Evolutionary conservation across 805 yeast genomes (phyloP), one percentile per base, ranked within the genome.

Genomic region (Lipomyces spencermartinsiae): DNA sequence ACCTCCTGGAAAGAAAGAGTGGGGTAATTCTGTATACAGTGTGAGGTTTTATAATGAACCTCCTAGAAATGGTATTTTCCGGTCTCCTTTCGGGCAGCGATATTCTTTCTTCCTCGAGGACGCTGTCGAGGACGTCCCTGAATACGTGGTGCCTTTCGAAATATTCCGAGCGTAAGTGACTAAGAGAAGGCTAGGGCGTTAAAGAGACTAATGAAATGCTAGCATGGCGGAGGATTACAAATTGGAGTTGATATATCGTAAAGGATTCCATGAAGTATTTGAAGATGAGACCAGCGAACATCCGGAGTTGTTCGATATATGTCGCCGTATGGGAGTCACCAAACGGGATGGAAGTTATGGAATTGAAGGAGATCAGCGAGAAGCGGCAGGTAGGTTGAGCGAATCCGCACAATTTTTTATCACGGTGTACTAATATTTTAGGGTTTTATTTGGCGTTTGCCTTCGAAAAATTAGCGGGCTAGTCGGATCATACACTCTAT

Each of bases 81-180:
- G 86, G 9, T 85, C 88, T 0, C 91, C 95, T 0, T 92, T 82
- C 76, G 99, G 99, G 0, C 90, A 93, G 78, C 83, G 86, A 74
- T 95, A 95, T 78, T 86, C 86, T 63, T 95, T 91, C 77, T 91
- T 83, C 80, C 80, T 95, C 67, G 88, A 88, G 71, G 99, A 95
- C 80, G 99, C 99, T 0, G 94, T 95, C 60, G 97, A 92, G 70
- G 89, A 95, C 74, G 97, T 95, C 31, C 98, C 98, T 0, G 99
- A 95, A 76, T 95, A 90, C 75, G 96, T 95, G 5, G 97, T 95
- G 6, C 98, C 98, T 0, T 93, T 95, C 78, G 98, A 94, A 75
- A 86, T 89, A 0, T 86, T 95, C 66, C 84, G 97, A 78, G 86
- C 76, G 67, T 66, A 58, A 33, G 75, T 69, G 8, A 3, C 29